Conservation (phyloP, 2,329 filamentous ascomycete species). For the Teratosphaeria viscida region DNA sequence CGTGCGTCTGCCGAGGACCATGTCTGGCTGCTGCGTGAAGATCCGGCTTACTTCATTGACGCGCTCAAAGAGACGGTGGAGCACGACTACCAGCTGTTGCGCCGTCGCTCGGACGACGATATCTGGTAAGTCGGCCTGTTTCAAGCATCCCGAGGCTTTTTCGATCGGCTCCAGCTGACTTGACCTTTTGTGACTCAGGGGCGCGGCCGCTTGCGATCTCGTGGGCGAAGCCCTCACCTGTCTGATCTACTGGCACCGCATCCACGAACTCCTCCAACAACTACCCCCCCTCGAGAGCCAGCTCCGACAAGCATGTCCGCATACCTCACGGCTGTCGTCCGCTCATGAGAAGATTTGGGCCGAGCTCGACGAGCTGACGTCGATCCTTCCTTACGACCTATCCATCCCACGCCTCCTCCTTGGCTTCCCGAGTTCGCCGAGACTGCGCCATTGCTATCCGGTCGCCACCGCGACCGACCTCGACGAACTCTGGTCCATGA, state of each 20-base stretch:
- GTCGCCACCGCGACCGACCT: neutral
- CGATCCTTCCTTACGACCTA: neutral
- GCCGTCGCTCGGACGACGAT: neutral
- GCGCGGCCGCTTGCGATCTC: neutral
- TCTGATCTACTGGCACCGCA: neutral
- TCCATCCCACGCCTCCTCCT: constrained; percentile 2
- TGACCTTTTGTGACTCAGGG: neutral
- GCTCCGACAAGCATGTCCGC: constrained; percentile 32
- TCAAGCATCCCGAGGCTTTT: neutral
- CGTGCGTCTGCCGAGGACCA: constrained; percentile 41
- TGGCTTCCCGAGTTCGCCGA: constrained; percentile 11
- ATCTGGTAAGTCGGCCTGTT: neutral
- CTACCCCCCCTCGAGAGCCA: constrained; percentile 20
- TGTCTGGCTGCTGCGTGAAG: constrained; percentile 46
- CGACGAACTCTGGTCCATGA: neutral
- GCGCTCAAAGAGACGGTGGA: constrained; percentile 26
- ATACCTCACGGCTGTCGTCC: constrained; percentile 26
- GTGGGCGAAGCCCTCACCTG: neutral
- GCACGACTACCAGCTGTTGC: neutral
- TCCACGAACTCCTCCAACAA: neutral
- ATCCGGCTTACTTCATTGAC: constrained; percentile 47
- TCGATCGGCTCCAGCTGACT: neutral
- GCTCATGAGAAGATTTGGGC: constrained; percentile 30
- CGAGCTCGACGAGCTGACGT: constrained; percentile 25
- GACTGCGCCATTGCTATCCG: constrained; percentile 8